Evolutionary conservation across 2,329 filamentous ascomycete species (phyloP), one percentile per base, ranked within the genome.

Genomic region (Aureobasidium sp.): DNA sequence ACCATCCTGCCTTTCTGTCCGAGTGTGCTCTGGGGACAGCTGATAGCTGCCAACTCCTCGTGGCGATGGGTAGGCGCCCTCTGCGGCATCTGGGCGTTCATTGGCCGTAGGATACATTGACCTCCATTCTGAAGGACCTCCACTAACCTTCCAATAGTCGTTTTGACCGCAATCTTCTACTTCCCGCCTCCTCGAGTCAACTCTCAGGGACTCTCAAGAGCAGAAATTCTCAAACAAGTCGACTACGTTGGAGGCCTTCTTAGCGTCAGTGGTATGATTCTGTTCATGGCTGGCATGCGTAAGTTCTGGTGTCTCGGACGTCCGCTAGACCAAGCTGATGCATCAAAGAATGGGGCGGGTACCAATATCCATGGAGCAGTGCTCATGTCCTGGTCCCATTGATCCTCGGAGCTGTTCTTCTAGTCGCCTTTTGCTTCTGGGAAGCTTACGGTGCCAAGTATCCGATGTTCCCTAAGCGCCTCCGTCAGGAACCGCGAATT

Each of bases 1-100:
- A 84, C 82, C 61, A 85, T 87, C 62, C 65, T 86, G 1, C 85
- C 84, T 0, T 87, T 87, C 69, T 81, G 80, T 62, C 84, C 85
- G 0, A 82, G 83, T 1, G 84, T 85, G 0, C 72, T 88, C 26
- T 88, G 80, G 73, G 84, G 77, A 37, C 84, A 87, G 69, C 75
- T 86, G 71, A 81, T 84, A 29, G 74, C 80, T 7, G 66, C 71
- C 41, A 67, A 75, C 36, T 74, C 77, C n/a, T 75, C 70, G 50
- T 86, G 83, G 82, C 74, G 84, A 63, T 84, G 79, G 64, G 76
- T 83, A 32, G 82, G 82, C 9, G 70, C 82, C 12, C 71, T 85
- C 15, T 79, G 81, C 23, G 79, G 76, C 2, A 68, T 80, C 23
- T 85, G 82, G 79, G 75, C 78, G 13, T 74, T 78, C 27, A 67